Conservation (phyloP, 148 eudicot genomes). For the Vaccinium macrocarpon region DNA sequence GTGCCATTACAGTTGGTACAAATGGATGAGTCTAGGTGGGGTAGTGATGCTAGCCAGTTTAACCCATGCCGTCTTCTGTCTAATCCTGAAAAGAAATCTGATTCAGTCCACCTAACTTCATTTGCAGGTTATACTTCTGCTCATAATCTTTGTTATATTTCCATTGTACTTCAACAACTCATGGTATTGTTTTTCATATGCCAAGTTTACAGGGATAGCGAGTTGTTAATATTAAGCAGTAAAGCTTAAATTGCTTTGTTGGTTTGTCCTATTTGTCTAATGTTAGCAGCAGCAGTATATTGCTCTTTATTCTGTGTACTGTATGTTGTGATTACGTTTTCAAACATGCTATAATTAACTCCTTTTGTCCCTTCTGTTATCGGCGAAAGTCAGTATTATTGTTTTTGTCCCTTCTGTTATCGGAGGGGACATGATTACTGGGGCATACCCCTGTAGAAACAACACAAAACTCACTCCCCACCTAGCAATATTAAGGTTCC, state of each 20-base stretch:
- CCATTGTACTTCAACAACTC: neutral
- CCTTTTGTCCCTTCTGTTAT: neutral
- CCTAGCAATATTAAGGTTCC: no score
- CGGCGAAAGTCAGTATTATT: no score
- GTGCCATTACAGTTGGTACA: slow-evolving; percentile 55
- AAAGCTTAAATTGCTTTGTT: neutral
- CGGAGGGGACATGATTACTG: no score
- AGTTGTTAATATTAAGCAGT: neutral
- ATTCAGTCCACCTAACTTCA: slow-evolving; percentile 9
- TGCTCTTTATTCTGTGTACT: neutral
- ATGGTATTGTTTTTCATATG: neutral
- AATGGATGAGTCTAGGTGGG: slow-evolving; percentile 48
- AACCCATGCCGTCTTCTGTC: slow-evolving; percentile 54
- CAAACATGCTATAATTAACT: neutral
- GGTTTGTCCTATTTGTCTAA: neutral
- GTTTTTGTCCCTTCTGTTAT: no score
- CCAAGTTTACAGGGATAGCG: neutral
- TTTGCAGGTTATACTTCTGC: slow-evolving; percentile 28
- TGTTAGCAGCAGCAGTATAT: neutral
- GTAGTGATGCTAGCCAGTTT: slow-evolving; percentile 48
- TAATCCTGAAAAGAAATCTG: slow-evolving; percentile 29
- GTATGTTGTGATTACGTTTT: neutral
- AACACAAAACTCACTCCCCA: no score
- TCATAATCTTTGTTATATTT: neutral
- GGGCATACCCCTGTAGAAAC: no score